Evolutionary conservation across 352 stramenopile genomes (phyloP), one percentile per base, ranked within the genome.

Genomic region (Globisporangium perplexum): DNA sequence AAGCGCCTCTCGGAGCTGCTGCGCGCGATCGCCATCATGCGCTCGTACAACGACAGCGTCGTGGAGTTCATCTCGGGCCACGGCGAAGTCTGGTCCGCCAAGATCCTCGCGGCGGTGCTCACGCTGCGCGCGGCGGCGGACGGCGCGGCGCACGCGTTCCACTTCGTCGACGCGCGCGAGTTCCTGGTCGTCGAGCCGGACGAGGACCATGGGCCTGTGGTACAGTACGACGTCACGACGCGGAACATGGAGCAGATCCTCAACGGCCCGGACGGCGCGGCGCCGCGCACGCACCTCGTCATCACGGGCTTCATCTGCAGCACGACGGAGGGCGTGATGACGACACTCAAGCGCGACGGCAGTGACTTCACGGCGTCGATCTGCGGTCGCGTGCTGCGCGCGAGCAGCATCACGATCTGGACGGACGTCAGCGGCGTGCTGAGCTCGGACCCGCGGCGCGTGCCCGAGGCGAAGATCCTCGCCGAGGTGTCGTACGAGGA

Each of bases 321-420:
- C 65, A 98, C 96, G 30, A 83, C 71, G 10, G 81, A 98, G 30
- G 96, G 96, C 36, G 91, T 98, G n/a, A 90, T 97, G 59, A 98
- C 90, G 6, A 98, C 96, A 42, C 84, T 99, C 24, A 96, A 98
- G 76, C 80, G 96, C 49, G 93, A 98, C 72, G 95, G 96, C 42
- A 97, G 87, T n/a, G 96, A 99, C 70, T 98, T 97, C 69, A 98
- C 90, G 3, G 96, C 95, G n/a, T 95, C 94, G 10, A 98, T 99
- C 64, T 98, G 98, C 68, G 96, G 92, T 11, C 83, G 88, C 43
- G 75, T 99, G 33, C 68, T 99, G 31, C 62, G 84, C 30, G 93
- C 95, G 23, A 83, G 71, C 20, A 85, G 75, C 50, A 94, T 99
- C 57, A 96, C 85, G 20, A 99, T 99, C 63, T 99, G 96, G 96